These are phyloP conservation scores for Arachnopeziza araneosa DNA, from an alignment of 2,329 filamentous ascomycete species.

Conservation along the genomic window DNA sequence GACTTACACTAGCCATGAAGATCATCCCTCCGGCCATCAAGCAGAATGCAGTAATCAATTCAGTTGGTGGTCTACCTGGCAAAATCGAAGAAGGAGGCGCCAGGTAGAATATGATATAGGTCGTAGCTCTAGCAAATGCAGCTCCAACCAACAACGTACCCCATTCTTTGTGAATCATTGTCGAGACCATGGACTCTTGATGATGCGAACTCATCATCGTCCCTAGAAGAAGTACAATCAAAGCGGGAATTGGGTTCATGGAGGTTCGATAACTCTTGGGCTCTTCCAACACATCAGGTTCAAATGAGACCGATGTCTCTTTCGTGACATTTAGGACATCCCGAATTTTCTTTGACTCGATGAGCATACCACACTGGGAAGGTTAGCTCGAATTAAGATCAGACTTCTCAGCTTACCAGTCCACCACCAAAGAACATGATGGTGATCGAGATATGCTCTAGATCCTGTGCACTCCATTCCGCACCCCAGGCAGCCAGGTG, in stretches of 20 bases:
- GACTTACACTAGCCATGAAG: conserved; percentile 82
- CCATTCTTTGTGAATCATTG: conserved; percentile 94
- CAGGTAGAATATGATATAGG: conserved; percentile 75
- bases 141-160: conserved; percentile 78
- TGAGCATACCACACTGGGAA: conserved; percentile 68
- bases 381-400: background rate
- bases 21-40: conserved; percentile 81
- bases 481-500: conserved; percentile 70
- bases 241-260: conserved; percentile 80
- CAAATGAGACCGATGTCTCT: conserved; percentile 33
- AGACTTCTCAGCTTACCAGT: conserved; percentile 50
- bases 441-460: conserved; percentile 91
- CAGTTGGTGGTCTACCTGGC: conserved; percentile 80
- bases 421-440: conserved; percentile 92
- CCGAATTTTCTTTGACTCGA: conserved; percentile 69
- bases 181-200: conserved; percentile 66
- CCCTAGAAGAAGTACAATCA: conserved; percentile 82
- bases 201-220: conserved; percentile 96
- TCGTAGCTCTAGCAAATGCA: conserved; percentile 69
- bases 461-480: conserved; percentile 69
- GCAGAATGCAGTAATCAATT: conserved; percentile 82
- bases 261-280: conserved; percentile 69
- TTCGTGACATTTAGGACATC: conserved; percentile 53
- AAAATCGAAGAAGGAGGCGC: conserved; percentile 74
- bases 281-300: conserved; percentile 43